These are phyloP conservation scores for Lachancea cidri DNA, from an alignment of 805 yeast species.

Conservation along the genomic window DNA sequence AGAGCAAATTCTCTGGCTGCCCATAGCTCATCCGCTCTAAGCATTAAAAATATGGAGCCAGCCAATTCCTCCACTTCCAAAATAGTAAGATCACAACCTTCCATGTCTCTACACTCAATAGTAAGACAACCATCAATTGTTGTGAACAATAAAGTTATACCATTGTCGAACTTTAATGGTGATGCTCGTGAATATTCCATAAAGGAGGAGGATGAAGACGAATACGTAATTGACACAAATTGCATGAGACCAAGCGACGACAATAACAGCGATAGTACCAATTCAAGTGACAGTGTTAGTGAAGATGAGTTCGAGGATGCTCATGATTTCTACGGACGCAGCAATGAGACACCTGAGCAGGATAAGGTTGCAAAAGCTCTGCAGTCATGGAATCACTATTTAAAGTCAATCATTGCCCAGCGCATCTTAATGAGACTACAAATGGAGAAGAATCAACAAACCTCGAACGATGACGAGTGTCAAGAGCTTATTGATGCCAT, in stretches of 20 bases:
- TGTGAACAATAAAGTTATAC: slow-evolving; percentile 32
- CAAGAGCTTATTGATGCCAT: slow-evolving; percentile 12
- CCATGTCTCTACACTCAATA: slow-evolving; percentile 22
- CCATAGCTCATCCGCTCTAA: background rate
- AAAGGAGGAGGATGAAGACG: slow-evolving; percentile 26
- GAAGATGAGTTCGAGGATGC: slow-evolving; percentile 6
- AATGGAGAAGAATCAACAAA: slow-evolving; percentile 20
- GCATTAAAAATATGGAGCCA: background rate
- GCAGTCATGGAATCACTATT: slow-evolving; percentile 19
- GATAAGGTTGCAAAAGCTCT: slow-evolving; percentile 6
- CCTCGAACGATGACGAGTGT: slow-evolving; percentile 6
- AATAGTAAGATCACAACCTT: slow-evolving; percentile 26
- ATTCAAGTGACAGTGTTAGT: slow-evolving; percentile 2
- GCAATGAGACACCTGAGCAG: slow-evolving; percentile 11
- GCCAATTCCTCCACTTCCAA: slow-evolving; percentile 7
- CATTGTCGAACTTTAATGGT: slow-evolving; percentile 22
- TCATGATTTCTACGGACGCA: background rate
- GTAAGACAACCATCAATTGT: slow-evolving; percentile 33
- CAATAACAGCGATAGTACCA: slow-evolving; percentile 1
- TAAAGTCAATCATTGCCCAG: slow-evolving; percentile 22
- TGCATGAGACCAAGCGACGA: slow-evolving; percentile 10
- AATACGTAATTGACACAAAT: slow-evolving; percentile 17
- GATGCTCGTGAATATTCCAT: slow-evolving; percentile 22
- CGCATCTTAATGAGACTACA: slow-evolving; percentile 27
- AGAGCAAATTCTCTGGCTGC: slow-evolving; percentile 8